phyloP scores from a whole-genome alignment of 345 rosid genomes.

The Jatropha curcas region DNA sequence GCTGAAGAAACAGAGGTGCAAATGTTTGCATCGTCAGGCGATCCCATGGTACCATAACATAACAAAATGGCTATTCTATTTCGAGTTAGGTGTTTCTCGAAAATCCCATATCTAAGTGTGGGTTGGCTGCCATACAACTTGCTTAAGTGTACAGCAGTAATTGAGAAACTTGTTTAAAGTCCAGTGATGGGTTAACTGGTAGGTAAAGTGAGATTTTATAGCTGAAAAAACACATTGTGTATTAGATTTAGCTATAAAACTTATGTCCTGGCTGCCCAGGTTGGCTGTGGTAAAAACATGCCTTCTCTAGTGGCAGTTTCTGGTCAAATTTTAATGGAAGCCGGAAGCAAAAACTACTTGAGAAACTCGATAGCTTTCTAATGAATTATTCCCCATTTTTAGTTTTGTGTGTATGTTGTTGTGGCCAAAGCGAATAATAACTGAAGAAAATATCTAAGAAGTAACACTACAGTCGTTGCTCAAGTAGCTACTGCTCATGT shows the following conservation, averaged over 20 bases:
- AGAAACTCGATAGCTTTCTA: slow-evolving; percentile 30
- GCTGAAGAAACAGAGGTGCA: slow-evolving; percentile 52
- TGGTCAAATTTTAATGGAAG: slow-evolving; percentile 36
- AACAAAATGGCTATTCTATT: slow-evolving; percentile 16
- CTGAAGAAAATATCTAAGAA: slow-evolving; percentile 15
- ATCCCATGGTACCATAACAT: slow-evolving; percentile 66
- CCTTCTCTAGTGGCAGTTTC: slow-evolving; percentile 97
- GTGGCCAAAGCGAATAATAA: slow-evolving; percentile 11
- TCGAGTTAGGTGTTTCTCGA: slow-evolving; percentile 19
- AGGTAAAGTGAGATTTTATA: slow-evolving; percentile 18
- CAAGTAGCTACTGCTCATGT: neutral
- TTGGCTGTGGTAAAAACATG: slow-evolving; percentile 65
- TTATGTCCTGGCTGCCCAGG: slow-evolving; percentile 87
- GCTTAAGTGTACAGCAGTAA: slow-evolving; percentile 39
- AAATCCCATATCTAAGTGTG: slow-evolving; percentile 22
- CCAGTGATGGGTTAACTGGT: slow-evolving; percentile 34
- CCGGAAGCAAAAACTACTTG: slow-evolving; percentile 16
- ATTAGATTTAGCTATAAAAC: slow-evolving; percentile 43
- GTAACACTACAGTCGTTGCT: neutral
- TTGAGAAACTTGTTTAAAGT: slow-evolving; percentile 19
- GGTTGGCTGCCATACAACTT: slow-evolving; percentile 20
- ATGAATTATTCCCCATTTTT: slow-evolving; percentile 18
- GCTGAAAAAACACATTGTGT: slow-evolving; percentile 44
- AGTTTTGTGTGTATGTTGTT: slow-evolving; percentile 37
- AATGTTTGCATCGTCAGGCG: slow-evolving; percentile 66